Conservation (phyloP, 345 rosid genomes). For the Aquilaria malaccensis region DNA sequence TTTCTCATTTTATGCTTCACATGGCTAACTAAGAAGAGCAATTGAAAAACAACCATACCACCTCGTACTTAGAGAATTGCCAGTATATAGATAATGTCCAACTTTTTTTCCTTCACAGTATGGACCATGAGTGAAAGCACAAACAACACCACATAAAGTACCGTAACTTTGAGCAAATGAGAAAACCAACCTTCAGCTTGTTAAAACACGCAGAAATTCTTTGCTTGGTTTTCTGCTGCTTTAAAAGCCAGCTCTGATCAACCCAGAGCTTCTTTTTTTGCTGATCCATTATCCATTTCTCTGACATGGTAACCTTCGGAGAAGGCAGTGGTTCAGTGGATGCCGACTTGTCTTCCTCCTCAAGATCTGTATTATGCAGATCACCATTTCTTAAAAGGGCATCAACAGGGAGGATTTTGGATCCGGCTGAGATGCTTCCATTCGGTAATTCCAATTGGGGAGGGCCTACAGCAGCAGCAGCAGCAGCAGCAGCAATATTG, state of each 20-base stretch:
- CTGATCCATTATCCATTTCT: constrained; percentile 74
- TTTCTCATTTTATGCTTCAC: too few species aligned
- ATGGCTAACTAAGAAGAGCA: too few species aligned
- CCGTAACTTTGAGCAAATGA: too few species aligned
- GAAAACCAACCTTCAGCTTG: constrained; percentile 57
- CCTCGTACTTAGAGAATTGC: too few species aligned
- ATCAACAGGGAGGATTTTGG: constrained; percentile 15
- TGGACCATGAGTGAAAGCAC: too few species aligned
- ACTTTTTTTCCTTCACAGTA: too few species aligned
- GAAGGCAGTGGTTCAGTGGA: constrained; percentile 31
- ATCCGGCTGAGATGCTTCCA: constrained; percentile 11
- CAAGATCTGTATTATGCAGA: constrained; percentile 36
- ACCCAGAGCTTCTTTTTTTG: constrained; percentile 45
- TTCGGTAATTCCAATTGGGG: constrained; percentile 8
- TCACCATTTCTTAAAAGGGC: constrained; percentile 19
- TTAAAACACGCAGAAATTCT: constrained; percentile 50
- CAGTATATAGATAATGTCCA: too few species aligned
- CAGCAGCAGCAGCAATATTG: constrained; percentile 3
- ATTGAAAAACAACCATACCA: too few species aligned
- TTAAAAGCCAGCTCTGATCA: constrained; percentile 56
- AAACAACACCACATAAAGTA: too few species aligned
- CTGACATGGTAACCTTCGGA: constrained; percentile 72
- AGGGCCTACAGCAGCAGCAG: background rate
- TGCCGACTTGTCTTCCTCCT: constrained; percentile 42
- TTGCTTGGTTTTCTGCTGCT: constrained; percentile 59